Evolutionary conservation across 208 protist genomes (phyloP).

Genomic region (Lotmaria passim): DNA sequence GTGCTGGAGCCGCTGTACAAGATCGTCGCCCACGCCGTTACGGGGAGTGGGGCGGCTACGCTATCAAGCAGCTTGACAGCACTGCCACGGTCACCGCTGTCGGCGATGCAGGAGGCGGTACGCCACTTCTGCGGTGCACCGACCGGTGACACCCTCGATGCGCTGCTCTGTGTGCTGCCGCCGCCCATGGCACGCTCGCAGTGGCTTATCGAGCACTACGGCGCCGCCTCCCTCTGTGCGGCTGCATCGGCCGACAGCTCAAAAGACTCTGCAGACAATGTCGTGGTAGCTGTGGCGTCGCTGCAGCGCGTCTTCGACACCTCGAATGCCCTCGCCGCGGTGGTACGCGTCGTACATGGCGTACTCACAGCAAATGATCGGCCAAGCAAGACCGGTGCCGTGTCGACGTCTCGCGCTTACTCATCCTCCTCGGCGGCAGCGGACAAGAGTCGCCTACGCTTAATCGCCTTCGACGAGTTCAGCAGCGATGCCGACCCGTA

Average conservation of each 20-base stretch:
- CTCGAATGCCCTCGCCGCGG: conserved; percentile 45
- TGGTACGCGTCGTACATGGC: conserved; percentile 70
- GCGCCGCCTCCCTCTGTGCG: conserved; percentile 19
- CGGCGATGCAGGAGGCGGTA: conserved; percentile 72
- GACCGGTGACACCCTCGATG: conserved; percentile 57
- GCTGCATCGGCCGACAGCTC: background rate
- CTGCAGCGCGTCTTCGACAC: conserved; percentile 58
- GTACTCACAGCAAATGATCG: conserved; percentile 34
- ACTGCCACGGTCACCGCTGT: conserved; percentile 66
- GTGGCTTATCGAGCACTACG: conserved; percentile 57
- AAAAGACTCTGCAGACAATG: background rate
- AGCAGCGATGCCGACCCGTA: conserved; percentile 72
- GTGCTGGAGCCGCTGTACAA: conserved; percentile 99
- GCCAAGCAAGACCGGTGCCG: background rate
- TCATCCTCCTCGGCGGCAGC: too few species aligned
- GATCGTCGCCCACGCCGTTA: conserved; percentile 85
- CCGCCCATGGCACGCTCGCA: conserved; percentile 30
- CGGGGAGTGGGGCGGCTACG: conserved; percentile 54
- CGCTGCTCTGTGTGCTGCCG: conserved; percentile 71
- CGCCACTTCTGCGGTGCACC: conserved; percentile 68
- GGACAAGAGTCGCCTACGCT: background rate
- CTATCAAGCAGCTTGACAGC: conserved; percentile 52
- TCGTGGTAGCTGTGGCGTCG: conserved; percentile 59
- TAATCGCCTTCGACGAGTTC: conserved; percentile 73
- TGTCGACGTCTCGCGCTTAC: background rate